Conservation (phyloP, 805 yeast genomes). For the Ogataea ganodermae region DNA sequence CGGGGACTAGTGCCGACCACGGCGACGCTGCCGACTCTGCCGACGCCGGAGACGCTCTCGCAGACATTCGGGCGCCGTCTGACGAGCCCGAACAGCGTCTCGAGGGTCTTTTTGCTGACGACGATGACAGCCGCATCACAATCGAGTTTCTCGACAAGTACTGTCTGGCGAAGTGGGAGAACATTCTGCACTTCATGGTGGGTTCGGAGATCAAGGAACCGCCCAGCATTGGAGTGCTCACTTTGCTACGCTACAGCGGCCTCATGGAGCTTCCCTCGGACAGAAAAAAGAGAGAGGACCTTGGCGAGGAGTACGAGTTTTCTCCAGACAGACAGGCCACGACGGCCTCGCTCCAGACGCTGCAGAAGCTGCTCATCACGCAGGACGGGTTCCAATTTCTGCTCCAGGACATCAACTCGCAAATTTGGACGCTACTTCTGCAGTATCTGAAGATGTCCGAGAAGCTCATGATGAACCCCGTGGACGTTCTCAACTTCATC, state of each 20-base stretch:
- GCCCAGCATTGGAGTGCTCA: constrained; percentile 83
- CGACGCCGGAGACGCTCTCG: constrained; percentile 13
- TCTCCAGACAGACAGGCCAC: constrained; percentile 22
- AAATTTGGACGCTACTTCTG: constrained; percentile 87
- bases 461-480: constrained; percentile 88
- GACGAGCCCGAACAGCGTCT: constrained; percentile 6
- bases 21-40: constrained; percentile 33
- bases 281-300: constrained; percentile 30
- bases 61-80: constrained; percentile 4
- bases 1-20: constrained; percentile 49
- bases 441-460: constrained; percentile 88
- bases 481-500: constrained; percentile 90
- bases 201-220: constrained; percentile 73
- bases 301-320: constrained; percentile 25
- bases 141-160: constrained; percentile 72
- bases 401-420: constrained; percentile 89
- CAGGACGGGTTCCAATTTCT: constrained; percentile 92
- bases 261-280: constrained; percentile 71
- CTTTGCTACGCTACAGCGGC: constrained; percentile 75
- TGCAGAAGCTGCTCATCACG: constrained; percentile 64
- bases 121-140: constrained; percentile 53
- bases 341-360: constrained; percentile 20
- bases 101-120: constrained; percentile 66
- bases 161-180: constrained; percentile 91
- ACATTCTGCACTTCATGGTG: constrained; percentile 95